A percentile compares a stretch with the other conserved stretches of the same genome.
These are phyloP conservation scores for Echinochloa phyllopogon DNA, from an alignment of 176 grass and related monocot genomes.

Conservation along the genomic window DNA sequence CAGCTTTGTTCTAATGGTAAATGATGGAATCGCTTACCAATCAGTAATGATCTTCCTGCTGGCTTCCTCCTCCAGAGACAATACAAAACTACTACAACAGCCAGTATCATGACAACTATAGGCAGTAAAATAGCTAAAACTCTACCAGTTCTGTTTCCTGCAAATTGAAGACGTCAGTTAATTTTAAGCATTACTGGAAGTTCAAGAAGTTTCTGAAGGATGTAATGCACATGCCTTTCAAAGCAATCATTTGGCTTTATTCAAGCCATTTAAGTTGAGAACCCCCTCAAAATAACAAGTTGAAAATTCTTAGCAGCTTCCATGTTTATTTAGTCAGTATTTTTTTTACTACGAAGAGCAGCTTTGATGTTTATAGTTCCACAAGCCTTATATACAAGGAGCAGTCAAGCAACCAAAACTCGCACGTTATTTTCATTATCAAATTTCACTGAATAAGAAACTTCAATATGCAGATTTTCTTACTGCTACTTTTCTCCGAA, in stretches of 20 bases:
- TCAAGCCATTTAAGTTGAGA: background rate
- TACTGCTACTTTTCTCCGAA: background rate
- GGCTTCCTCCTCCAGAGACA: constrained; percentile 18
- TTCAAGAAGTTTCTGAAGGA: background rate
- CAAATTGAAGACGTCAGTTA: background rate
- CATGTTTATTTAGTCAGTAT: background rate
- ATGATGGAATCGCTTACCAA: constrained; percentile 32
- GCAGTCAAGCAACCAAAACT: too few species aligned
- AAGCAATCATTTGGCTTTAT: background rate
- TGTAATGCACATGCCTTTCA: background rate
- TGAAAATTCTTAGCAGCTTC: background rate
- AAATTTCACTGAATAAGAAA: too few species aligned
- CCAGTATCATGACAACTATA: constrained; percentile 8
- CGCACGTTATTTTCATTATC: too few species aligned
- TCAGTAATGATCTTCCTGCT: background rate
- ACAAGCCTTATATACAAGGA: background rate
- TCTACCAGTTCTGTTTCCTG: background rate
- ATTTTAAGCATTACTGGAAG: background rate
- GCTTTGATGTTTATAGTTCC: background rate
- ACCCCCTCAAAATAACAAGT: background rate
- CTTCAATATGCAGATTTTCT: too few species aligned
- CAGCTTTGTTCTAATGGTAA: background rate
- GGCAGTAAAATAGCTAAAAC: constrained; percentile 39
- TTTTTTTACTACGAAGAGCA: background rate
- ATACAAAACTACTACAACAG: constrained; percentile 27